Conservation (phyloP, 768 basidiomycete genomes). For the Termitomyces sp. region DNA sequence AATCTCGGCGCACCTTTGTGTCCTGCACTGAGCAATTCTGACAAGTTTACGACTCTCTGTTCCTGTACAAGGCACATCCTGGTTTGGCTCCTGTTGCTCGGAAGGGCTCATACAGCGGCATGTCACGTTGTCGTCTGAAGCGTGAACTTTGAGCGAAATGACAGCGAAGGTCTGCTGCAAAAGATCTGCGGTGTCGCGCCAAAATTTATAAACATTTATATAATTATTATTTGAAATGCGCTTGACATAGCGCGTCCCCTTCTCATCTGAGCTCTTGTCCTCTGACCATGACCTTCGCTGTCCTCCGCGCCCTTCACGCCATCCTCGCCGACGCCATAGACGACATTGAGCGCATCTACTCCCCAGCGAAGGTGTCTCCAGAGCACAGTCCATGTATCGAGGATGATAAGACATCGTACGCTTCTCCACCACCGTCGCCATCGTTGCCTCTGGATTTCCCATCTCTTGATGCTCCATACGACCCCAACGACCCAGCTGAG, state of each 20-base stretch:
- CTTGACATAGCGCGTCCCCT: not conserved
- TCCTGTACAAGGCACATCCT: not conserved
- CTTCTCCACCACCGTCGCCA: slow-evolving; percentile 30
- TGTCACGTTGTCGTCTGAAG: slow-evolving; percentile 1
- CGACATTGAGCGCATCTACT: slow-evolving; percentile 61
- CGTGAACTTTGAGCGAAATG: slow-evolving; percentile 12
- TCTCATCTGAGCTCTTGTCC: slow-evolving; percentile 1
- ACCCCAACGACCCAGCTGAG: slow-evolving; percentile 44
- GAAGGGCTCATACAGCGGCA: not conserved
- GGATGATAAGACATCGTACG: slow-evolving; percentile 15
- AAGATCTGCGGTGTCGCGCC: slow-evolving; percentile 15
- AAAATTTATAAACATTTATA: slow-evolving; percentile 3
- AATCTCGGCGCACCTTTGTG: not conserved
- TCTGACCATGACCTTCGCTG: slow-evolving; percentile 51
- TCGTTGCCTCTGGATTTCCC: slow-evolving; percentile 46
- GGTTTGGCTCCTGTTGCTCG: not conserved
- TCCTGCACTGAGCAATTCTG: slow-evolving; percentile 5
- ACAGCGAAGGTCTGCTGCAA: slow-evolving; percentile 13
- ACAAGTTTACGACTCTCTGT: slow-evolving; percentile 12
- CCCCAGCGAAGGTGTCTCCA: slow-evolving; percentile 16
- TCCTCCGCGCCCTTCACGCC: slow-evolving; percentile 57
- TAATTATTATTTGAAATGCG: slow-evolving; percentile 12
- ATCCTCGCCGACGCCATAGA: slow-evolving; percentile 66
- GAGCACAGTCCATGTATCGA: not conserved
- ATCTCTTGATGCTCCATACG: slow-evolving; percentile 44